Evolutionary conservation across 2,329 filamentous ascomycete species (phyloP).

Genomic region (Pseudogymnoascus verrucosus): DNA sequence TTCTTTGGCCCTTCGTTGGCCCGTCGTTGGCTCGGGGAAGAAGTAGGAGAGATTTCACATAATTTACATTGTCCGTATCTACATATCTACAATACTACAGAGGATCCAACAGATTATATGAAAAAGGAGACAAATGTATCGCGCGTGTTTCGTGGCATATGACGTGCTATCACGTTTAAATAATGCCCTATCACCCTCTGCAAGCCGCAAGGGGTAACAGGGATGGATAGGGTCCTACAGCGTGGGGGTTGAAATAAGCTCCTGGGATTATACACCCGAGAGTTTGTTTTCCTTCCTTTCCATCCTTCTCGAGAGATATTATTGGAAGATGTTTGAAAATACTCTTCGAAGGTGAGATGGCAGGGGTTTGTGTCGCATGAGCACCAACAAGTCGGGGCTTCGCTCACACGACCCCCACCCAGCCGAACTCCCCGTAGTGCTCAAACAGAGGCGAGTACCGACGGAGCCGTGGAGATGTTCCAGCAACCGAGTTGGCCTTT

Average conservation of each 20-base stretch:
- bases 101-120: not conserved
- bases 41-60: slow-evolving; percentile 2
- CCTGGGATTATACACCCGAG: not conserved
- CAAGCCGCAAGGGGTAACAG: not conserved
- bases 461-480: not conserved
- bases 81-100: not conserved
- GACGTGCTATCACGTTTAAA: not conserved
- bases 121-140: not conserved
- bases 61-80: not conserved
- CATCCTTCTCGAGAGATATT: not conserved
- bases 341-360: not conserved
- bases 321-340: not conserved
- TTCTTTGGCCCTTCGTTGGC: not conserved
- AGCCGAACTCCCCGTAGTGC: not conserved
- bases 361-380: not conserved
- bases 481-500: not conserved
- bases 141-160: not conserved
- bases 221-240: not conserved
- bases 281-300: not conserved
- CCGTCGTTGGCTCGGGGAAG: not conserved
- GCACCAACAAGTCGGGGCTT: not conserved
- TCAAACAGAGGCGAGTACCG: not conserved
- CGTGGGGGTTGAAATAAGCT: slow-evolving; percentile 1
- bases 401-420: not conserved
- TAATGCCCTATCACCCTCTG: not conserved